Conservation (phyloP, 129 eudicot genomes). For the Helianthus tuberosus region DNA sequence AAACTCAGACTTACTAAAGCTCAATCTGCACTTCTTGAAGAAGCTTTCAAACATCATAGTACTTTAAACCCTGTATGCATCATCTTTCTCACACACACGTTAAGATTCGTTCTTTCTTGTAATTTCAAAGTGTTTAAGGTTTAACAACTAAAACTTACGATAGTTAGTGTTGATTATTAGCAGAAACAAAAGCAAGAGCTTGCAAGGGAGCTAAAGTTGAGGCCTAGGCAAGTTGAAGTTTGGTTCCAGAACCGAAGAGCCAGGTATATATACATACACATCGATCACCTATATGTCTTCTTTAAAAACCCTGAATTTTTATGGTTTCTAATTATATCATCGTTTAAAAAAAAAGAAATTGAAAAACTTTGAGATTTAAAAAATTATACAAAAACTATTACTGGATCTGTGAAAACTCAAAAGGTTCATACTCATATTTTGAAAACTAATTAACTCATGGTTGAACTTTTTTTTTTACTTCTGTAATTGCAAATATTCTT, state of each 20-base stretch:
- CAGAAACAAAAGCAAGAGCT: slow-evolving; percentile 97
- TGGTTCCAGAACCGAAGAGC: slow-evolving; percentile 98
- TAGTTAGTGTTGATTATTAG: slow-evolving; percentile 42
- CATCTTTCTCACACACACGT: background rate
- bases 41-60: slow-evolving; percentile 88
- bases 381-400: background rate
- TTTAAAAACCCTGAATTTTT: background rate
- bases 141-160: slow-evolving; percentile 22
- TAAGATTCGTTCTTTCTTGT: background rate
- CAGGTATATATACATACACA: slow-evolving; percentile 45
- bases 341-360: background rate
- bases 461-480: background rate
- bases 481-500: background rate
- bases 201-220: slow-evolving; percentile 75
- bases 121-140: background rate
- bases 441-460: background rate
- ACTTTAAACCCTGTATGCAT: slow-evolving; percentile 87
- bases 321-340: background rate
- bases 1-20: slow-evolving; percentile 93
- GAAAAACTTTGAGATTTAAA: background rate
- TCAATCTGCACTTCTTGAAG: slow-evolving; percentile 89
- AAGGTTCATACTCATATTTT: background rate
- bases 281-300: background rate
- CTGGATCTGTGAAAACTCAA: background rate
- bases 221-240: slow-evolving; percentile 95